Base-by-base conservation (phyloP, 192 early-diverging fungal genomes). In the Chytriomyces sp. region DNA sequence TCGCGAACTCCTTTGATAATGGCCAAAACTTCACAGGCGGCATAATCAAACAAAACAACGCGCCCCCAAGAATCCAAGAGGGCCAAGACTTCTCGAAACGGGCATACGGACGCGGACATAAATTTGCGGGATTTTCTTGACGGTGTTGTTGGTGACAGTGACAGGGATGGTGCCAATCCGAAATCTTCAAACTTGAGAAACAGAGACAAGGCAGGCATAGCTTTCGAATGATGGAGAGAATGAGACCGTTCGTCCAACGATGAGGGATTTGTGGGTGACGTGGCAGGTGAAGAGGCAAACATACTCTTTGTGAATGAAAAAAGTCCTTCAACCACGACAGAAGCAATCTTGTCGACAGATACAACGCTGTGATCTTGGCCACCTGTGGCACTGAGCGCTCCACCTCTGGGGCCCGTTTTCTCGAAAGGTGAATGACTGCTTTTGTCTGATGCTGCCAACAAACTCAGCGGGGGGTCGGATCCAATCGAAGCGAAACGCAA, bases 21-120 rank as follows among this genome's bases (percentile, higher is more conserved):
- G 20, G 11, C 13, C 9, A 53, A 16, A 43, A 43, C 35, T 24
- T 72, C 69, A 50, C 69, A 72, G 18, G n/a, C 11, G 9, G 11
- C 24, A 7, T 9, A 20, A 28, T 72, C 35, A 20, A 72, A 60
- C 23, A 72, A 9, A 10, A 72, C 50, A 9, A 72, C 48, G 20
- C 69, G 69, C 0, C 69, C 69, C 69, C 69, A 72, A 28, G 50
- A 60, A 35, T 72, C 69, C 13, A 72, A 35, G 6, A 72, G 48
- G 50, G 69, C 69, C 16, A 72, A 11, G 23, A 72, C 16, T 18
- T 24, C n/a, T 11, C 11, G 20, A 28, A 26, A 18, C 11, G 63
- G 63, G 63, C 26, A 26, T 3, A 24, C n/a, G 20, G 63, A 11
- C 63, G 28, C 20, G 20, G 13, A 13, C 3, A 64, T 13, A 26